Conservation (phyloP, 495 filamentous ascomycete species). For the Bacidia rubella region DNA sequence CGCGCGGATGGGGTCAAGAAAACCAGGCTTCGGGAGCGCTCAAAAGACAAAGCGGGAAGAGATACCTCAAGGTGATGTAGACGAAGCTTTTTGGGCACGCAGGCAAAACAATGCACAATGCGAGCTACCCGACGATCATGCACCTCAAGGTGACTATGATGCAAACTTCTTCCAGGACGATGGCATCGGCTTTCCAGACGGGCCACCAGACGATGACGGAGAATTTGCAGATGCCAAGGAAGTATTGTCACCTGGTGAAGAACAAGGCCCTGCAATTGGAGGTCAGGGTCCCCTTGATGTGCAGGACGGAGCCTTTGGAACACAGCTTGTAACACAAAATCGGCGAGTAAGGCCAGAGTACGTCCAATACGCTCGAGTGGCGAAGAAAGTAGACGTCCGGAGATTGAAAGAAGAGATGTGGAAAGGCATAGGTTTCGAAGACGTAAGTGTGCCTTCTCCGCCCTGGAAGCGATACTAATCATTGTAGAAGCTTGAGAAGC, state of each 20-base stretch:
- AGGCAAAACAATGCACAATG: constrained; percentile 45
- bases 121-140: constrained; percentile 38
- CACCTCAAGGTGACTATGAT: constrained; percentile 63
- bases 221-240: constrained; percentile 91
- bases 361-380: constrained; percentile 87
- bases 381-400: constrained; percentile 98
- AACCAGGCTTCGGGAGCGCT: constrained; percentile 12
- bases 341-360: constrained; percentile 80
- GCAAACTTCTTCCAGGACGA: constrained; percentile 99
- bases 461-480: background rate
- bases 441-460: constrained; percentile 14
- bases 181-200: constrained; percentile 62
- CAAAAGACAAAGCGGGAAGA: constrained; percentile 30
- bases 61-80: constrained; percentile 59
- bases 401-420: constrained; percentile 93
- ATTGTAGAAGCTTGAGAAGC: background rate
- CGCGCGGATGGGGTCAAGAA: constrained; percentile 53
- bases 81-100: constrained; percentile 91
- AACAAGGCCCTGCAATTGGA: constrained; percentile 30
- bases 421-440: constrained; percentile 66
- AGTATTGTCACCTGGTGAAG: constrained; percentile 64
- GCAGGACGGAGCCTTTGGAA: constrained; percentile 62
- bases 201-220: constrained; percentile 55
- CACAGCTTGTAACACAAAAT: constrained; percentile 79
- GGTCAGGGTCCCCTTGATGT: constrained; percentile 23